These are phyloP conservation scores for Fragosphaeria purpurea DNA, from an alignment of 2,329 filamentous ascomycete genomes.

Conservation along the genomic window DNA sequence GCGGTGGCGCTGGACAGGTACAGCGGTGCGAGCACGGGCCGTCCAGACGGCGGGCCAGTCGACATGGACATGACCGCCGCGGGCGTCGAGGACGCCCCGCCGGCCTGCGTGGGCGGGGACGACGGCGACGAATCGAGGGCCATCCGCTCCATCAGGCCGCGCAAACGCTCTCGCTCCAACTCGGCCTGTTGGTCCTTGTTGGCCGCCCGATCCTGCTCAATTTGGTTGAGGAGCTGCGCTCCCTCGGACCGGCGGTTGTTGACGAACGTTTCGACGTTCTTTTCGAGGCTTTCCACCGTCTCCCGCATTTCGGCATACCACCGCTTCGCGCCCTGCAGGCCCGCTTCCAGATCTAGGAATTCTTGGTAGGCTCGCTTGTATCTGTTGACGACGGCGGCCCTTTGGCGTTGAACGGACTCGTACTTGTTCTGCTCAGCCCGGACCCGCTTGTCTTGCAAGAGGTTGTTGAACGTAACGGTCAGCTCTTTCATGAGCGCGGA, in stretches of 20 bases:
- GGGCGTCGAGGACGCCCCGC: neutral
- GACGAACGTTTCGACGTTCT: conserved; percentile 96
- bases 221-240: conserved; percentile 76
- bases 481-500: conserved; percentile 90
- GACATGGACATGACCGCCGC: no score
- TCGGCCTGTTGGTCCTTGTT: conserved; percentile 57
- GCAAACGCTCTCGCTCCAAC: conserved; percentile 73
- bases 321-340: conserved; percentile 74
- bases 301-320: conserved; percentile 97
- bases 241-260: conserved; percentile 89
- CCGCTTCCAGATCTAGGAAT: conserved; percentile 80
- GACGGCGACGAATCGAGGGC: conserved; percentile 61
- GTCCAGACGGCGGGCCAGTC: conserved; percentile 12
- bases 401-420: conserved; percentile 74
- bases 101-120: conserved; percentile 27
- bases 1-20: conserved; percentile 24
- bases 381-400: conserved; percentile 68
- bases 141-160: conserved; percentile 90
- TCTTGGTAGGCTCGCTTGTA: conserved; percentile 91
- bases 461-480: conserved; percentile 72
- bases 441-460: conserved; percentile 90
- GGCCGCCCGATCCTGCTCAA: conserved; percentile 66
- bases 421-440: conserved; percentile 92
- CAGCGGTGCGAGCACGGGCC: conserved; percentile 24
- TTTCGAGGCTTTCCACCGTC: conserved; percentile 80